Evolutionary conservation across 2,329 filamentous ascomycete species (phyloP).

Genomic region (Ceratocystis harringtonii): DNA sequence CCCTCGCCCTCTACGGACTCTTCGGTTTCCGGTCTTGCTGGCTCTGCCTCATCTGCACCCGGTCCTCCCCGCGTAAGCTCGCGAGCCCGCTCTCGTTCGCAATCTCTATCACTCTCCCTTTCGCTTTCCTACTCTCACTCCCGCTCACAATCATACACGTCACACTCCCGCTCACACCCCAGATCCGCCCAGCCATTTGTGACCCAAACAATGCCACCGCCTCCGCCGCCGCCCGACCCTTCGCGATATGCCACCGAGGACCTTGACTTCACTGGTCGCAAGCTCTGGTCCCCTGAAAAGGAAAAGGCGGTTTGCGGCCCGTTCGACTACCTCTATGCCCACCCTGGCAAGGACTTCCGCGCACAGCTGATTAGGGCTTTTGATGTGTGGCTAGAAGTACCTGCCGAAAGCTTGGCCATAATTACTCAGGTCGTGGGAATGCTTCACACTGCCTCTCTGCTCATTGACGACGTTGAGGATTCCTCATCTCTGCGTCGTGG

Average conservation of each 20-base stretch:
- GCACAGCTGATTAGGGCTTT: constrained; percentile 66
- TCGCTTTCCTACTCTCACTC: constrained; percentile 11
- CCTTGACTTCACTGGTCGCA: constrained; percentile 35
- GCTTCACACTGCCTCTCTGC: constrained; percentile 70
- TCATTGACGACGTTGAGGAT: constrained; percentile 83
- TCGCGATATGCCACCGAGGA: constrained; percentile 40
- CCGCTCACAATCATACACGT: constrained; percentile 10
- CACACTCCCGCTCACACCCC: constrained; percentile 14
- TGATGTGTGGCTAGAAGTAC: constrained; percentile 66
- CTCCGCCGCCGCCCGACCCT: constrained; percentile 31
- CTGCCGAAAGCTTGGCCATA: constrained; percentile 49
- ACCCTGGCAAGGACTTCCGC: constrained; percentile 75
- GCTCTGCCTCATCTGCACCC: background rate
- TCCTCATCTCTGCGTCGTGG: constrained; percentile 61
- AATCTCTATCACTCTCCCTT: constrained; percentile 9
- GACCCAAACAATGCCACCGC: constrained; percentile 13
- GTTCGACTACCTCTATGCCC: constrained; percentile 63
- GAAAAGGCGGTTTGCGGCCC: constrained; percentile 64
- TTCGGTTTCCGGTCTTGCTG: constrained; percentile 8
- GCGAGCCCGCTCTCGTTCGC: constrained; percentile 7
- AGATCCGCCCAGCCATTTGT: constrained; percentile 10
- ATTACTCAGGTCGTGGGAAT: constrained; percentile 72
- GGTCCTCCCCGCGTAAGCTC: background rate
- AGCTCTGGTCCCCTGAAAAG: constrained; percentile 56
- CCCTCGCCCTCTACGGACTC: constrained; percentile 12